Percentiles rank a stretch among this genome's conserved stretches.
Conservation (phyloP, 345 rosid species). For the Hevea brasiliensis region DNA sequence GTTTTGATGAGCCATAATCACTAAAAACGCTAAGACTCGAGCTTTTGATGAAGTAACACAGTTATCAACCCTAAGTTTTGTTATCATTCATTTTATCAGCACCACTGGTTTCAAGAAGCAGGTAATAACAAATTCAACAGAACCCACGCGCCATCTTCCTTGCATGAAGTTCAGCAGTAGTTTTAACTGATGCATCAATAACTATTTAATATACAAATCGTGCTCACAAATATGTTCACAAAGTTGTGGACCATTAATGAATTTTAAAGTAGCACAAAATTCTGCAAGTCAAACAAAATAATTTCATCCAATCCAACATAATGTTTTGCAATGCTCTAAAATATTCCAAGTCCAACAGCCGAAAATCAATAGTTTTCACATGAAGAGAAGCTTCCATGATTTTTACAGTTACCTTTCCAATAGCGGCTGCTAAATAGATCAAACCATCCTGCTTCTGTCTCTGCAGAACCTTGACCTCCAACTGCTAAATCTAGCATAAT, state of each 20-base stretch:
- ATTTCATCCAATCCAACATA: background rate
- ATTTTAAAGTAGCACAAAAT: background rate
- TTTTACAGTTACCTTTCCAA: constrained; percentile 67
- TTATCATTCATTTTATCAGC: background rate
- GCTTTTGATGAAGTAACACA: background rate
- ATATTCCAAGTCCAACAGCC: background rate
- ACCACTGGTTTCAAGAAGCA: background rate
- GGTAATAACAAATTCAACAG: background rate
- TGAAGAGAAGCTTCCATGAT: background rate
- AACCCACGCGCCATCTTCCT: background rate
- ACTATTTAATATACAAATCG: background rate
- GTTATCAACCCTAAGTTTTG: background rate
- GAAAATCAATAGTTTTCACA: background rate
- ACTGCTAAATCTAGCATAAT: constrained; percentile 71
- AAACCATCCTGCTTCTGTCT: constrained; percentile 97
- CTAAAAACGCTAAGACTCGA: background rate
- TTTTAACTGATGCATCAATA: background rate
- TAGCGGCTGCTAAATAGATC: constrained; percentile 92
- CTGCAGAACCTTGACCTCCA: constrained; percentile 67
- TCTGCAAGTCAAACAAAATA: background rate
- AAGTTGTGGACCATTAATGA: background rate
- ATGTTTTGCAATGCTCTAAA: background rate
- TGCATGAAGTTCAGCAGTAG: background rate
- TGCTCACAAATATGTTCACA: background rate
- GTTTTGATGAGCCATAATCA: background rate